These are phyloP conservation scores for Fraxinus greggii DNA, from an alignment of 305 asterid species.

Conservation along the genomic window DNA sequence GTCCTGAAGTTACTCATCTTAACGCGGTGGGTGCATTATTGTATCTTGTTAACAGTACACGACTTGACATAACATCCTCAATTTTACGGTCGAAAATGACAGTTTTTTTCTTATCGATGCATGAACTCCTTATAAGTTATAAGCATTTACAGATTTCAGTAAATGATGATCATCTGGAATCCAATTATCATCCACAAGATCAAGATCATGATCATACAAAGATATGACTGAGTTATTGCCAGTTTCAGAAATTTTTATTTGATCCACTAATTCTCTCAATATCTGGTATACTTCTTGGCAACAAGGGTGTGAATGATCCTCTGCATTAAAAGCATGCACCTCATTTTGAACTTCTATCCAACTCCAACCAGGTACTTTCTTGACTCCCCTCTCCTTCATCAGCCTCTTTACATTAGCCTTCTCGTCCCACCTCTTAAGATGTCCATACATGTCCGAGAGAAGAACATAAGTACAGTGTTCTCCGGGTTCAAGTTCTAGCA, in stretches of 20 bases:
- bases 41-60: background rate
- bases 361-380: conserved; percentile 84
- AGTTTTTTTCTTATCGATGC: background rate
- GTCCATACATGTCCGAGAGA: conserved; percentile 77
- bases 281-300: conserved; percentile 50
- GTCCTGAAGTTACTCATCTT: background rate
- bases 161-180: conserved; percentile 20
- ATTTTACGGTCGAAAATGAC: background rate
- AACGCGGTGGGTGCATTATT: background rate
- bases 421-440: conserved; percentile 68
- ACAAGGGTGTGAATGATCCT: conserved; percentile 54
- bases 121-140: background rate
- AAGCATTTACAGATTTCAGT: conserved; percentile 20
- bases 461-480: conserved; percentile 84
- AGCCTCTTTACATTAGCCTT: conserved; percentile 67
- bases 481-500: conserved; percentile 66
- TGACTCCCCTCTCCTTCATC: conserved; percentile 72
- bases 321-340: conserved; percentile 75
- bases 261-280: conserved; percentile 41
- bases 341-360: conserved; percentile 69
- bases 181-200: conserved; percentile 30
- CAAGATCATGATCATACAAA: conserved; percentile 34
- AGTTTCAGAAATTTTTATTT: conserved; percentile 39
- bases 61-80: background rate
- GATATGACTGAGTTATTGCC: conserved; percentile 2